Evolutionary conservation across 2,329 filamentous ascomycete species (phyloP).

Genomic region (Lachnellula subtilissima): DNA sequence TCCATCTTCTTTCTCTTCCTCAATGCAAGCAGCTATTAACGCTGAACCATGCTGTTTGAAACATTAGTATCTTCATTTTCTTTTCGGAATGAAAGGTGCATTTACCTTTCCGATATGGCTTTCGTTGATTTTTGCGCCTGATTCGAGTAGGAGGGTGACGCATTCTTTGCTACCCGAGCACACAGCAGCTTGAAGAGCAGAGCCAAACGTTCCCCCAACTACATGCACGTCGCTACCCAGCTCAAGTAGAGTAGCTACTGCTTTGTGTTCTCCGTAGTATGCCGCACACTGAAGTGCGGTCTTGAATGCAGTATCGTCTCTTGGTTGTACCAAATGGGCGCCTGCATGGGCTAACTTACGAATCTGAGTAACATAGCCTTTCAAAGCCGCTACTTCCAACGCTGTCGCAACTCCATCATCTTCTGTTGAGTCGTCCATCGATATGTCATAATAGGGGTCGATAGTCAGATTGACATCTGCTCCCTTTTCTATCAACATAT

Average conservation of each 20-base stretch:
- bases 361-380: background rate
- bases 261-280: background rate
- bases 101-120: background rate
- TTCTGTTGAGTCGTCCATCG: background rate
- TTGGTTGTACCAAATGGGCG: background rate
- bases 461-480: background rate
- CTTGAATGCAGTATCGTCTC: background rate
- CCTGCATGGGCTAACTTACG: background rate
- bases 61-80: background rate
- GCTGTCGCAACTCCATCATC: background rate
- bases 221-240: slow-evolving; percentile 3
- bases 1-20: background rate
- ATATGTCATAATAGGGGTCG: background rate
- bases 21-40: background rate
- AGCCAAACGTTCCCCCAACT: background rate
- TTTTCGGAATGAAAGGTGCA: background rate
- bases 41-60: background rate
- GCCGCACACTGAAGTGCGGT: background rate
- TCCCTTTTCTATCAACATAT: background rate
- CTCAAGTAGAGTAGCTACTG: background rate
- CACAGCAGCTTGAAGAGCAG: slow-evolving; percentile 3
- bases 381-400: background rate
- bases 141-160: background rate
- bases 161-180: background rate
- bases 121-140: background rate